These are phyloP conservation scores for Chaetoceros tenuissimus DNA, from an alignment of 108 stramenopile genomes.

Conservation along the genomic window DNA sequence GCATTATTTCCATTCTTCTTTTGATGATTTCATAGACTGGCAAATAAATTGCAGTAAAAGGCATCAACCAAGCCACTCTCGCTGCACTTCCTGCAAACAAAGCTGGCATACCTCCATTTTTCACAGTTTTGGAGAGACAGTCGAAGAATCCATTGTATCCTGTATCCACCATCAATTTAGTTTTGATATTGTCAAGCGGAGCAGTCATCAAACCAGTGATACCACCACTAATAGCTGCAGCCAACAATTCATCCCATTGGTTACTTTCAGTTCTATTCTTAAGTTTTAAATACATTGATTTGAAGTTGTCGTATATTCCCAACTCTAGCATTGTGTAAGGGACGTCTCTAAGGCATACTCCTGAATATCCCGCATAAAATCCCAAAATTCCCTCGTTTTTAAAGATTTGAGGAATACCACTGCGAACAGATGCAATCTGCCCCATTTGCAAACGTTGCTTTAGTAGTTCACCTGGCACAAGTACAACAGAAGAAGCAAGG, in stretches of 20 bases:
- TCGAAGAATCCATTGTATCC: constrained; percentile 15
- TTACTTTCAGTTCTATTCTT: not conserved
- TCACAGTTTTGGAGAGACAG: constrained; percentile 7
- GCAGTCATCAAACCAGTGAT: constrained; percentile 34
- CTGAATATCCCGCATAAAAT: constrained; percentile 28
- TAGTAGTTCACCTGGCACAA: constrained; percentile 50
- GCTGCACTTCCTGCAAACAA: constrained; percentile 31
- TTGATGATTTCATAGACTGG: constrained; percentile 22
- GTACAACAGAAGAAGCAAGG: constrained; percentile 28
- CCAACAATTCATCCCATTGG: constrained; percentile 25
- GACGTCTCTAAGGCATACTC: constrained; percentile 33
- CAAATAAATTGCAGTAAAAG: constrained; percentile 39
- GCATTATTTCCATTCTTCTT: not conserved
- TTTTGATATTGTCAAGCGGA: constrained; percentile 44
- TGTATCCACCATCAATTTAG: constrained; percentile 26
- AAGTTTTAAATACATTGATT: constrained; percentile 5
- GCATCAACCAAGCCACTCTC: constrained; percentile 38
- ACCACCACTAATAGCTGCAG: constrained; percentile 34
- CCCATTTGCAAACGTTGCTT: constrained; percentile 49
- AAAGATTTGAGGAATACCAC: constrained; percentile 12
- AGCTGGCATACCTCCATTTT: constrained; percentile 16
- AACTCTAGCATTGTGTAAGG: constrained; percentile 59
- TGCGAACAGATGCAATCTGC: constrained; percentile 2
- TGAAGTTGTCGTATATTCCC: constrained; percentile 41
- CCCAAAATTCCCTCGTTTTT: constrained; percentile 20